phyloP scores from a whole-genome alignment of 2,329 filamentous ascomycete genomes.

The Lasiodiplodia citricola region DNA sequence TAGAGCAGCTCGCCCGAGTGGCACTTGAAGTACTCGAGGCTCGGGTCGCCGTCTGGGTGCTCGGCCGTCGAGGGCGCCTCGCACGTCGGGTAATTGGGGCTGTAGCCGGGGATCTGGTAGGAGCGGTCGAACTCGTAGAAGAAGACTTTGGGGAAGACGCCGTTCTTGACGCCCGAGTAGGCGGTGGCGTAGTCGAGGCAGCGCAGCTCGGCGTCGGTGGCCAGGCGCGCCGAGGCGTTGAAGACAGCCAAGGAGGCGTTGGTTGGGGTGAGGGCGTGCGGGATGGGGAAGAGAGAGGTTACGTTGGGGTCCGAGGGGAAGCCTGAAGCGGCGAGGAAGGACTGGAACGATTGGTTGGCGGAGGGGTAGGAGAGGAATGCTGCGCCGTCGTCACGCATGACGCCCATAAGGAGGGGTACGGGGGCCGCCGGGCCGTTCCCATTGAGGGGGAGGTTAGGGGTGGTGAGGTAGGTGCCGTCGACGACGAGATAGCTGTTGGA shows the following conservation, averaged over 20 bases:
- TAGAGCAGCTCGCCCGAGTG: conserved; percentile 42
- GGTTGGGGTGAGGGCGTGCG: conserved; percentile 21
- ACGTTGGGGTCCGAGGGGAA: conserved; percentile 28
- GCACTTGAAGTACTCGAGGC: conserved; percentile 33
- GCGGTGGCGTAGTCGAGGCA: conserved; percentile 40
- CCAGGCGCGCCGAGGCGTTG: conserved; percentile 39
- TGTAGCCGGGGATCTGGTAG: conserved; percentile 37
- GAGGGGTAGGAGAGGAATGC: conserved; percentile 39
- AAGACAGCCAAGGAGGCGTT: conserved; percentile 43
- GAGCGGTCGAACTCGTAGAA: conserved; percentile 41
- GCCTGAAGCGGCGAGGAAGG: conserved; percentile 31
- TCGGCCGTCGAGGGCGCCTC: conserved; percentile 34
- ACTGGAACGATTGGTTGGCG: conserved; percentile 31
- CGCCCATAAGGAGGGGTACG: conserved; percentile 36
- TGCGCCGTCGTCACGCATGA: conserved; percentile 40
- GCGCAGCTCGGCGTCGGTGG: conserved; percentile 40
- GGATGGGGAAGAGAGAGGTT: conserved; percentile 32
- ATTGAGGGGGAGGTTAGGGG: conserved; percentile 33
- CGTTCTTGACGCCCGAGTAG: conserved; percentile 32
- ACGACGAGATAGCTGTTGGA: conserved; percentile 38
- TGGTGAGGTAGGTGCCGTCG: conserved; percentile 39
- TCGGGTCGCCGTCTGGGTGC: conserved; percentile 37
- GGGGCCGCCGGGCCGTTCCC: conserved; percentile 27
- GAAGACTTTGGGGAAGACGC: conserved; percentile 34
- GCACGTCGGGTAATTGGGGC: conserved; percentile 43